Percentiles rank a stretch among this genome's conserved stretches.
These are phyloP conservation scores for Xylariomycetidae sp. DNA, from an alignment of 2,329 filamentous ascomycete species.

Conservation along the genomic window DNA sequence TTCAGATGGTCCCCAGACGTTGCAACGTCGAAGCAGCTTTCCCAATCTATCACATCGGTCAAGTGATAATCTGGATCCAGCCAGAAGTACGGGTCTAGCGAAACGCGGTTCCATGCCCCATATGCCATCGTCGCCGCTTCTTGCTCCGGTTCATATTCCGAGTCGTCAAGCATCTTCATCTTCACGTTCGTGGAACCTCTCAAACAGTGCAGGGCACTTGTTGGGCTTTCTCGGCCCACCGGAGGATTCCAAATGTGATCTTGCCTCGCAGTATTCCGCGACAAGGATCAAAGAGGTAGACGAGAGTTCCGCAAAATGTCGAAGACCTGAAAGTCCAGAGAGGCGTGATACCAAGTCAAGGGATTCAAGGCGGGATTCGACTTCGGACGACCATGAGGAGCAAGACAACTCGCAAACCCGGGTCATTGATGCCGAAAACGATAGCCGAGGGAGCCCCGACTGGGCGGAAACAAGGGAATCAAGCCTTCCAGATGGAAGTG, in stretches of 20 bases:
- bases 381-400: slow-evolving; percentile 1
- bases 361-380: slow-evolving; percentile 1
- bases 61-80: slow-evolving; percentile 5
- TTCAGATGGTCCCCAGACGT: too few relatives aligned
- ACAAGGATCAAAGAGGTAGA: not conserved
- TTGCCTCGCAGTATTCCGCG: slow-evolving; percentile 7
- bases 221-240: slow-evolving; percentile 15
- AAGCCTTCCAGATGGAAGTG: not conserved
- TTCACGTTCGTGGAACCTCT: slow-evolving; percentile 23
- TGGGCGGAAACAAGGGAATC: too few relatives aligned
- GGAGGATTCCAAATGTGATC: slow-evolving; percentile 6
- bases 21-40: slow-evolving; percentile 14
- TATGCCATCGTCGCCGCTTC: slow-evolving; percentile 16
- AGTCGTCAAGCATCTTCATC: slow-evolving; percentile 19
- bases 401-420: too few relatives aligned
- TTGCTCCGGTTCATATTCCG: slow-evolving; percentile 15
- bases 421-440: too few relatives aligned
- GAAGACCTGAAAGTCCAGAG: slow-evolving; percentile 4
- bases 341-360: slow-evolving; percentile 3
- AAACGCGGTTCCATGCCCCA: slow-evolving; percentile 11
- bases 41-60: slow-evolving; percentile 8
- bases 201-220: slow-evolving; percentile 20
- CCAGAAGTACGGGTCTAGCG: slow-evolving; percentile 6
- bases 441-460: too few relatives aligned
- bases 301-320: slow-evolving; percentile 2